A percentile compares a stretch with the other conserved stretches of the same genome.
These are phyloP conservation scores for Platismatia glauca DNA, from an alignment of 495 filamentous ascomycete genomes.

Conservation along the genomic window DNA sequence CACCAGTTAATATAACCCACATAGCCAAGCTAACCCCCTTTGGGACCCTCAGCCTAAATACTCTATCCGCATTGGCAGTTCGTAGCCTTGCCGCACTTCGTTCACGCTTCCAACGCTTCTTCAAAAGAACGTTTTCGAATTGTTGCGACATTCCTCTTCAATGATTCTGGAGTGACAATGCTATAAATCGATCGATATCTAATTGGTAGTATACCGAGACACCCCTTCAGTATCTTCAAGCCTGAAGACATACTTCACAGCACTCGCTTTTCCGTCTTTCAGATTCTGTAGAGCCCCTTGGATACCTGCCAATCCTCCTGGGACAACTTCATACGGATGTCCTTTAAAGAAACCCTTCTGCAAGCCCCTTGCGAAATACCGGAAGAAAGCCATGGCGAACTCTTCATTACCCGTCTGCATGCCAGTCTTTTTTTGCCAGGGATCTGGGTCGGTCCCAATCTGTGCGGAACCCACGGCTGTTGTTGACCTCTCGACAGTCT, in stretches of 20 bases:
- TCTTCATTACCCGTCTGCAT: slow-evolving; percentile 34
- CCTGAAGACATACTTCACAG: slow-evolving; percentile 59
- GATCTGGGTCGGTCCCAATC: slow-evolving; percentile 23
- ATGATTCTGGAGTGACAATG: too few relatives aligned
- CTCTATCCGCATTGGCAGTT: too few relatives aligned
- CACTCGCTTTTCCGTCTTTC: slow-evolving; percentile 54
- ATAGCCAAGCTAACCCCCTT: too few relatives aligned
- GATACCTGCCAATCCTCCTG: slow-evolving; percentile 49
- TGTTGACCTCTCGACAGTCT: slow-evolving; percentile 26
- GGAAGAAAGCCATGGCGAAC: slow-evolving; percentile 46
- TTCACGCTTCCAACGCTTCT: too few relatives aligned
- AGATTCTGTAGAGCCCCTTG: slow-evolving; percentile 46
- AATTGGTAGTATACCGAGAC: background rate
- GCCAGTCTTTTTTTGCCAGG: slow-evolving; percentile 20
- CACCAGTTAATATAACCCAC: too few relatives aligned
- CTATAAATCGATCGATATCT: too few relatives aligned
- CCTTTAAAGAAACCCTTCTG: slow-evolving; percentile 49
- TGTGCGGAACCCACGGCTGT: slow-evolving; percentile 47
- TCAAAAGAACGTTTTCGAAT: too few relatives aligned
- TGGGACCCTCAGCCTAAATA: too few relatives aligned
- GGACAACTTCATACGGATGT: slow-evolving; percentile 51
- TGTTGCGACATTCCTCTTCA: too few relatives aligned
- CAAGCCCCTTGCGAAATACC: slow-evolving; percentile 42
- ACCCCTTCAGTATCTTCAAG: slow-evolving; percentile 50
- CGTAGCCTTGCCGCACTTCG: too few relatives aligned